phyloP scores from a whole-genome alignment of 257 asterid genomes.

The Lavandula angustifolia region DNA sequence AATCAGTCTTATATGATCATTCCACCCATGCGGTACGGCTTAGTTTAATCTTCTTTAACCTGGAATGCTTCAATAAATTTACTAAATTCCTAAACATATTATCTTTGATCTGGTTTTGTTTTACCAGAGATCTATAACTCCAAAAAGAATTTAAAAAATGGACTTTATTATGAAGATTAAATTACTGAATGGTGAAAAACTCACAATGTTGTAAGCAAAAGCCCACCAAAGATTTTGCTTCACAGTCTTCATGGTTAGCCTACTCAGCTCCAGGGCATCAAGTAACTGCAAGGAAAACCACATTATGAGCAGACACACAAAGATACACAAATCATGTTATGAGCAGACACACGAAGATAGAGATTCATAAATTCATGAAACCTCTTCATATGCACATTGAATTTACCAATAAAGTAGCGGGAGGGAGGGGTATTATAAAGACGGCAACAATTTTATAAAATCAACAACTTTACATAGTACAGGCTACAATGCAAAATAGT shows the following conservation, averaged over 20 bases:
- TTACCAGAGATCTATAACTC: conserved; percentile 7
- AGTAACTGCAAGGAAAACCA: conserved; percentile 62
- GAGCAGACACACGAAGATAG: too few relatives aligned
- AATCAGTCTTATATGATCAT: conserved; percentile 1
- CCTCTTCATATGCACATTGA: conserved; percentile 18
- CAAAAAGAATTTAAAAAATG: not conserved
- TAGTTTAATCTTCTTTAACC: not conserved
- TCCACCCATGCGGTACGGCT: not conserved
- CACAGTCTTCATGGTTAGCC: conserved; percentile 92
- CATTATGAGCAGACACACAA: conserved; percentile 20
- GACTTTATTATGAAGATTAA: conserved; percentile 1
- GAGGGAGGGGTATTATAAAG: not conserved
- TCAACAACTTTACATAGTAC: too few relatives aligned
- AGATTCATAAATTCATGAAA: not conserved
- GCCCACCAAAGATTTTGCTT: conserved; percentile 99
- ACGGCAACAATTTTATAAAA: too few relatives aligned
- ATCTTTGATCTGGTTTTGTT: conserved; percentile 2
- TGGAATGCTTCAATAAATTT: not conserved
- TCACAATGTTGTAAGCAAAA: conserved; percentile 92
- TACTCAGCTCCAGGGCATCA: conserved; percentile 95
- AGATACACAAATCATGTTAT: not conserved
- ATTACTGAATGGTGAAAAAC: conserved; percentile 38
- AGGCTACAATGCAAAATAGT: too few relatives aligned
- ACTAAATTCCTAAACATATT: not conserved
- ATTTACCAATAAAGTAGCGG: conserved; percentile 1